phyloP scores from a whole-genome alignment of 2,329 filamentous ascomycete genomes.

The Helotiales sp. region DNA sequence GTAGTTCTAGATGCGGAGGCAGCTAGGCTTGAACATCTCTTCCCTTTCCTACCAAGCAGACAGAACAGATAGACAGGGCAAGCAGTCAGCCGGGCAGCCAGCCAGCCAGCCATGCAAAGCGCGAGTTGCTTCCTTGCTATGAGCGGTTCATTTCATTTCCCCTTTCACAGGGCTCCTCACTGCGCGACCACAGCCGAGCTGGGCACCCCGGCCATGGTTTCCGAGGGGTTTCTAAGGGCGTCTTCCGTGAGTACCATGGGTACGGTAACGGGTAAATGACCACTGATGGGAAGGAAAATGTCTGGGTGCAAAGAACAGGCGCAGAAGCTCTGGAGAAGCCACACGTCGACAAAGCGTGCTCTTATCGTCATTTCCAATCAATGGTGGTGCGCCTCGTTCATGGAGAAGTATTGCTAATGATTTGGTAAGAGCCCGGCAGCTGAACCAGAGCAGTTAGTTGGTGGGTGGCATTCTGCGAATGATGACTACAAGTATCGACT shows the following conservation, averaged over 20 bases:
- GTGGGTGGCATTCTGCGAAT: background rate
- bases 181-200: background rate
- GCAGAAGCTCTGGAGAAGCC: slow-evolving; percentile 16
- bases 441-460: slow-evolving; percentile 5
- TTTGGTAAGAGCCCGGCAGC: background rate
- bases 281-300: background rate
- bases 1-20: background rate
- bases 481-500: background rate
- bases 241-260: slow-evolving; percentile 23
- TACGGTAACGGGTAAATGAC: slow-evolving; percentile 26
- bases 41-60: background rate
- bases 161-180: slow-evolving; percentile 13
- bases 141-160: slow-evolving; percentile 19
- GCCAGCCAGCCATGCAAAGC: background rate
- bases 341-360: background rate
- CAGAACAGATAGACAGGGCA: too few relatives aligned
- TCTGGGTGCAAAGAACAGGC: background rate
- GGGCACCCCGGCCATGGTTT: slow-evolving; percentile 2
- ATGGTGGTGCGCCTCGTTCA: slow-evolving; percentile 5
- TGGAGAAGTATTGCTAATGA: slow-evolving; percentile 14
- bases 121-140: background rate
- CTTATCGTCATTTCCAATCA: background rate
- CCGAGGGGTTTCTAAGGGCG: background rate
- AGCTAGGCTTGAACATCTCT: background rate
- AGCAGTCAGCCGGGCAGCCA: background rate